Base-by-base conservation (phyloP, 176 grass and related monocot genomes). In the Hordeum marinum region DNA sequence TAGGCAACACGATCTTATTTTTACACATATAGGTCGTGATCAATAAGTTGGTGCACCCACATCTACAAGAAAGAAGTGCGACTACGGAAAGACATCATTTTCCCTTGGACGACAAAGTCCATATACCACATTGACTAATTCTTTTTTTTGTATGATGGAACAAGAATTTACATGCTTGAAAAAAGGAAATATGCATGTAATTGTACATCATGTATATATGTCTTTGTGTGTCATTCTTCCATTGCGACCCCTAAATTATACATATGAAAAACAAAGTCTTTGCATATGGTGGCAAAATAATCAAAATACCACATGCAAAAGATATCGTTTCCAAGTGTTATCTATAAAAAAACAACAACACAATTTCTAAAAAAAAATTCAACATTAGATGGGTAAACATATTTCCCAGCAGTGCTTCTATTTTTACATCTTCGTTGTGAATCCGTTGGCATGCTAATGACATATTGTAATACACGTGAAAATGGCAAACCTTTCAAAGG, bases 381-480 rank as follows among this genome's bases (percentile, higher is more conserved):
- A 48, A 39, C 12, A 37, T 24, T 6, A 37, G 11, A 13, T 10
- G 1, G 6, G 39, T 57, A 39, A 18, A 7, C 21, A 9, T 12
- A 42, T 1, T 3, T 70, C 24, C 0, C 2, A 65, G 0, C 0
- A 0, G 35, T 29, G 61, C 1, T 82, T 27, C 41, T 35, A 1
- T 1, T 0, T 58, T 37, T 21, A 5, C n/a, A 6, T 41, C 21
- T 0, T 7, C 0, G 1, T 0, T 1, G 55, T 1, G 3, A 52
- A 6, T 77, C 3, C 4, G 4, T 17, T 3, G 9, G 7, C 0
- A 0, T 32, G 3, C 0, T 0, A 23, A 1, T 63, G 9, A 41
- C 20, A 69, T 7, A 1, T 10, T 18, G 10, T 1, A 0, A 18
- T 0, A 1, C 36, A 21, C 0, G 2, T 65, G 10, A 1, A 1